A percentile compares a stretch with the other conserved stretches of the same genome.
Evolutionary conservation across 176 grass and related monocot species (phyloP).

Genomic region (Olyra latifolia): DNA sequence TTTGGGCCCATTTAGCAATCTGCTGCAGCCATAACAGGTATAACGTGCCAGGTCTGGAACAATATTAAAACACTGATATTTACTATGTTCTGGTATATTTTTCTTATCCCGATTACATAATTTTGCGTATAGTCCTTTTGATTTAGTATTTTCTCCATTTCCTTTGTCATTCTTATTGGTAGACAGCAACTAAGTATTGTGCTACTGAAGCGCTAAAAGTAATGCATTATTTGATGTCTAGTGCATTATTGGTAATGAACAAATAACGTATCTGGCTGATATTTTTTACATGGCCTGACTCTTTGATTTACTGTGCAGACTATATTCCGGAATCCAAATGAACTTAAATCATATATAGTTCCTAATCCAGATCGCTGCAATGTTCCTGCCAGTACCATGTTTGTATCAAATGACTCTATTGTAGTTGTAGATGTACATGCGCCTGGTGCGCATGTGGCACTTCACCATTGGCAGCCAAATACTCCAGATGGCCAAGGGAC

Average conservation of each 20-base stretch:
- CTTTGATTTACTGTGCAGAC: conserved; percentile 64
- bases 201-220: conserved; percentile 5
- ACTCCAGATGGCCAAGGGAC: conserved; percentile 95
- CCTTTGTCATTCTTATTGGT: conserved; percentile 22
- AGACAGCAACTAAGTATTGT: not conserved
- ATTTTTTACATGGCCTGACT: conserved; percentile 23
- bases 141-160: conserved; percentile 26
- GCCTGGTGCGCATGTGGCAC: conserved; percentile 82
- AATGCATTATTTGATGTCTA: not conserved
- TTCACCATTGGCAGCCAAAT: conserved; percentile 96
- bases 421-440: conserved; percentile 74
- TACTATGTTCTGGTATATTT: not conserved
- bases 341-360: conserved; percentile 79
- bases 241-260: conserved; percentile 9
- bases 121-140: not conserved
- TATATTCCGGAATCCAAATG: conserved; percentile 94
- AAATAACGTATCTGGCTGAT: conserved; percentile 8
- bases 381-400: conserved; percentile 79
- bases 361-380: conserved; percentile 93
- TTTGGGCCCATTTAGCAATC: too few relatives aligned
- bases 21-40: too few relatives aligned
- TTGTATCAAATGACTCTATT: conserved; percentile 83
- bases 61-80: not conserved
- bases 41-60: not conserved
- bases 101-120: not conserved